These are phyloP conservation scores for Pleurotus giganteus DNA, from an alignment of 768 basidiomycete genomes.

Conservation along the genomic window DNA sequence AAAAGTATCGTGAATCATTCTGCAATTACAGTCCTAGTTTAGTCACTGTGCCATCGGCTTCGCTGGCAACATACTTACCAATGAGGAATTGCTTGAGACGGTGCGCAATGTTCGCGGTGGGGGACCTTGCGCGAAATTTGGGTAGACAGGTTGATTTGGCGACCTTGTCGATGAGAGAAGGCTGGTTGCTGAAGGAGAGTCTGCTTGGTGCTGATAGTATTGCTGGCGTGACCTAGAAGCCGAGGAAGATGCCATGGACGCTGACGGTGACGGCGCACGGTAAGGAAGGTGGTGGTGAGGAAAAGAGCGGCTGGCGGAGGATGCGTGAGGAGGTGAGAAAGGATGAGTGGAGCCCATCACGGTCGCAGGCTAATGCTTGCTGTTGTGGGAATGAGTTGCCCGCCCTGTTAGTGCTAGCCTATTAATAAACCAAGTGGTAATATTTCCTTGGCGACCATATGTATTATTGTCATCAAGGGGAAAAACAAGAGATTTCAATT, in stretches of 20 bases:
- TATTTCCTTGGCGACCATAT: not conserved
- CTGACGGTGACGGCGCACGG: slow-evolving; percentile 11
- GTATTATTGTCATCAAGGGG: no score
- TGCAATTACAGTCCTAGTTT: slow-evolving; percentile 14
- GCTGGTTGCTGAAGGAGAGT: slow-evolving; percentile 50
- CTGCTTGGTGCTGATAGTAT: slow-evolving; percentile 35
- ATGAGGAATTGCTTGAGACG: slow-evolving; percentile 35
- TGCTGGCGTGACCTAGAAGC: slow-evolving; percentile 38
- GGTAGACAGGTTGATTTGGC: slow-evolving; percentile 31
- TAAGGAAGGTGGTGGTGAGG: slow-evolving; percentile 13
- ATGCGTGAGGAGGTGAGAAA: slow-evolving; percentile 15
- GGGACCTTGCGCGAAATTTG: slow-evolving; percentile 41
- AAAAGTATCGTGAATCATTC: slow-evolving; percentile 40
- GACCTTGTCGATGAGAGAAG: slow-evolving; percentile 38
- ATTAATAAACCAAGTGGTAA: slow-evolving; percentile 2
- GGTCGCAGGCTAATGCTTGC: not conserved
- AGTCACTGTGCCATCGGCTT: slow-evolving; percentile 5
- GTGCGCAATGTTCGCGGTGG: slow-evolving; percentile 27
- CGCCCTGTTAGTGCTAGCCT: not conserved
- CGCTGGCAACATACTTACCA: slow-evolving; percentile 31
- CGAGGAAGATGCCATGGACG: slow-evolving; percentile 3
- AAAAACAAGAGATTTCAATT: not conserved
- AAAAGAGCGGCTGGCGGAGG: slow-evolving; percentile 18
- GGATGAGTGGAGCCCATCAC: slow-evolving; percentile 9
- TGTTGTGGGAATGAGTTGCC: not conserved